Conservation (phyloP, 73 alveolate species). For the Paramecium pentaurelia region DNA sequence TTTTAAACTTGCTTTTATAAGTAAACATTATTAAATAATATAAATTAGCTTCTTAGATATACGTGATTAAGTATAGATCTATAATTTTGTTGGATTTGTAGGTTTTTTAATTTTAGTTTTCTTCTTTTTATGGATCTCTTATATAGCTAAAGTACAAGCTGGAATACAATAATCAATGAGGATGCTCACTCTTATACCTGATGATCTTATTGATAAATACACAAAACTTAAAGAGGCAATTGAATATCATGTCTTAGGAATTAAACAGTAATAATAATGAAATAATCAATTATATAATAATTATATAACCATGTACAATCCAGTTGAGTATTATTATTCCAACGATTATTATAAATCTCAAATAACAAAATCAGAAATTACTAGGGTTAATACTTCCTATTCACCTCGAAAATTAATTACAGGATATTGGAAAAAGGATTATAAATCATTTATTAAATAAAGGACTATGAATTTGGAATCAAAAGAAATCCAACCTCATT, state of each 20-base stretch:
- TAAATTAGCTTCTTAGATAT: background rate
- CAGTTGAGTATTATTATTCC: constrained; percentile 8
- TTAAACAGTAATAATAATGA: background rate
- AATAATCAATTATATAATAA: background rate
- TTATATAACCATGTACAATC: background rate
- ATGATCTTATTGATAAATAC: background rate
- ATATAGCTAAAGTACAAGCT: background rate
- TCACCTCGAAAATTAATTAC: background rate
- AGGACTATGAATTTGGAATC: background rate
- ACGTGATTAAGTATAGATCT: background rate
- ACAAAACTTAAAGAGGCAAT: background rate
- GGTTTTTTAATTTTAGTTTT: background rate
- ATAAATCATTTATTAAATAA: background rate
- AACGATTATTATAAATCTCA: background rate
- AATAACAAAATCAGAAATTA: background rate
- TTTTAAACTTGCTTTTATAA: background rate
- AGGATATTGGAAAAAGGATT: constrained; percentile 36
- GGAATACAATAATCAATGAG: background rate
- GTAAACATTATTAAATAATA: background rate
- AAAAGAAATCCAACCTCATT: background rate
- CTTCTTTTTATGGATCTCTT: background rate
- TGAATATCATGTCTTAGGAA: background rate
- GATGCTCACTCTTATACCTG: constrained; percentile 28
- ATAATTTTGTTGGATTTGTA: constrained; percentile 27
- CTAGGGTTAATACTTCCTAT: background rate